Evolutionary conservation across 495 filamentous ascomycete genomes (phyloP), one percentile per base, ranked within the genome.

Genomic region (Lasiosphaeria miniovina): DNA sequence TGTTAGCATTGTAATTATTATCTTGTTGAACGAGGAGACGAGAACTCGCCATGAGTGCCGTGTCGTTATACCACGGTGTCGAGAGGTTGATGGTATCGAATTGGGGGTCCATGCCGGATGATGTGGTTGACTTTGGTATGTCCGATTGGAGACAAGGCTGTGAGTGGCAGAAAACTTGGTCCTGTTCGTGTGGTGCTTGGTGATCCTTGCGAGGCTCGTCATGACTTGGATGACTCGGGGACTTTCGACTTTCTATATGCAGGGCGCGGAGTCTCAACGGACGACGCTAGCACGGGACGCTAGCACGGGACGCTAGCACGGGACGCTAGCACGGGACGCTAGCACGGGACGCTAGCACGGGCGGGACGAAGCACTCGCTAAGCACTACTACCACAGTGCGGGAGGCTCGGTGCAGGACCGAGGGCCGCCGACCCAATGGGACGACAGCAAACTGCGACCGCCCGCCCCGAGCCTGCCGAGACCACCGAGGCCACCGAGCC

Each of bases 371-470:
- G 24, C 24, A 24, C 24, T 24, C 24, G 24, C 24, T 24, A 24
- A 41, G 1, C 1, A 8, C 1, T 3, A 41, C 1, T 8, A 12
- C 12, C 12, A 41, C 38, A 12, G 38, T 8, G 38, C 38, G 12
- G 38, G 8, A 54, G n/a, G 12, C 38, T 17, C 33, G 34, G 52
- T 6, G 11, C 50, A 9, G 17, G 14, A 17, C 10, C 6, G 52
- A 55, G 52, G 36, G 10, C 35, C 52, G n/a, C 52, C 52, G 52
- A 55, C 12, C 52, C 52, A 55, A 55, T 55, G 36, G 36, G 34
- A 6, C 6, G 4, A 2, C 14, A 32, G 38, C 38, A 41, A 41
- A 41, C 7, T 7, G 38, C 8, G 38, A 41, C 7, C 6, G 11
- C 36, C 8, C 38, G 7, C 31, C 5, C 38, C 52, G 52, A 55